A percentile compares a stretch with the other conserved stretches of the same genome.
These are phyloP conservation scores for Tricholoma hemisulphureum DNA, from an alignment of 768 basidiomycete genomes.

Conservation along the genomic window DNA sequence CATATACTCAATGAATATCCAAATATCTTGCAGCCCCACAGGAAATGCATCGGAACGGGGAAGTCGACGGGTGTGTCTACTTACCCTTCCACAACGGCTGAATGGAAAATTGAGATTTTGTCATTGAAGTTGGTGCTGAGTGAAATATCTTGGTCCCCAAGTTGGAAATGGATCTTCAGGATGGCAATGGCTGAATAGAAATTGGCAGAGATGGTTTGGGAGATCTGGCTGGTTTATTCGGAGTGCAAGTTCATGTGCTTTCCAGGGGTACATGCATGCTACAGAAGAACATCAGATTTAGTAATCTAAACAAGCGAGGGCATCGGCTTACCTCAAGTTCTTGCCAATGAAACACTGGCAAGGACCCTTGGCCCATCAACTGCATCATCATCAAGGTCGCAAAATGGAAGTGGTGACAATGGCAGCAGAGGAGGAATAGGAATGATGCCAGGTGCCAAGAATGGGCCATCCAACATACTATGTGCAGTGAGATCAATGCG, in stretches of 20 bases:
- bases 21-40: too few species aligned
- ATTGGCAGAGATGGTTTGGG: constrained; percentile 10
- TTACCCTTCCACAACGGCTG: too few species aligned
- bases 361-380: not conserved
- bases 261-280: not conserved
- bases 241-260: not conserved
- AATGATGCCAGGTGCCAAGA: not conserved
- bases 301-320: not conserved
- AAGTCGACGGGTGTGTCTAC: too few species aligned
- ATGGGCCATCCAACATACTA: constrained; percentile 3
- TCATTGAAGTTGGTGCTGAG: not conserved
- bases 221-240: constrained; percentile 8
- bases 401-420: not conserved
- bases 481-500: not conserved
- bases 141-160: not conserved
- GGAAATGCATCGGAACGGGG: too few species aligned
- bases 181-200: constrained; percentile 15
- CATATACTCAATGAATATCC: too few species aligned
- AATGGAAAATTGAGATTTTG: constrained; percentile 18
- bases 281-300: not conserved
- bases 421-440: not conserved
- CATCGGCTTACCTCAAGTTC: not conserved
- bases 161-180: constrained; percentile 2
- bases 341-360: not conserved
- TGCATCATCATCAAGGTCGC: not conserved